Evolutionary conservation across 768 basidiomycete genomes (phyloP).

Genomic region (Exsudoporus frostii): DNA sequence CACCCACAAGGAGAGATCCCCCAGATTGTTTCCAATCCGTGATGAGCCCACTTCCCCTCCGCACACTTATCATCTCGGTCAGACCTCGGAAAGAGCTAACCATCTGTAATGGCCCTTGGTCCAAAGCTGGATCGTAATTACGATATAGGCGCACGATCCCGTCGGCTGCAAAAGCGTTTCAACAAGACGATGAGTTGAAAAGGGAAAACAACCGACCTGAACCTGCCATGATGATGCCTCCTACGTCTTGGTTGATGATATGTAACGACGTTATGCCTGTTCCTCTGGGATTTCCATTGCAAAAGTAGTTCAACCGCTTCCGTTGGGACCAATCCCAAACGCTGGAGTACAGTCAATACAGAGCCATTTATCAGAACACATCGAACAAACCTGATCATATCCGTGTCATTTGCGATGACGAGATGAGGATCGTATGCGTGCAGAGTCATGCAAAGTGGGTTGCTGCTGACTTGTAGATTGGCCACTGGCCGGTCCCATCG

Average conservation of each 20-base stretch:
- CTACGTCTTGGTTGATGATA: constrained; percentile 94
- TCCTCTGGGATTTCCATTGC: constrained; percentile 81
- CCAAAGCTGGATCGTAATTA: constrained; percentile 77
- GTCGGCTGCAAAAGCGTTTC: constrained; percentile 58
- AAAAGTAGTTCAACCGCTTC: constrained; percentile 76
- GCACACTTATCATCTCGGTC: constrained; percentile 68
- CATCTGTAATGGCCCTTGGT: constrained; percentile 79
- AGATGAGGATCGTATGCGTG: constrained; percentile 92
- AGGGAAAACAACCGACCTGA: constrained; percentile 54
- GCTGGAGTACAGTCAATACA: constrained; percentile 38
- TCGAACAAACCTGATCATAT: constrained; percentile 71
- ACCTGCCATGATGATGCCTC: constrained; percentile 83
- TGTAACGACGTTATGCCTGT: constrained; percentile 85
- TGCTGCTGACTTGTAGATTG: constrained; percentile 54
- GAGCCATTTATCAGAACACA: background rate
- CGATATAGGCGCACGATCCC: constrained; percentile 89
- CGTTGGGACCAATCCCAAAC: constrained; percentile 94
- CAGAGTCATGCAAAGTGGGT: constrained; percentile 78
- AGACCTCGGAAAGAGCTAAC: constrained; percentile 92
- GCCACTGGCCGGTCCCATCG: constrained; percentile 74
- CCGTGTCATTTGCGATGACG: constrained; percentile 78
- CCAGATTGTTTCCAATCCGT: constrained; percentile 91
- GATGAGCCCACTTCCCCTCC: constrained; percentile 81
- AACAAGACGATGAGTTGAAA: background rate
- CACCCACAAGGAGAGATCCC: constrained; percentile 84